phyloP scores from a whole-genome alignment of 345 rosid genomes.

The Aquilaria sinensis region DNA sequence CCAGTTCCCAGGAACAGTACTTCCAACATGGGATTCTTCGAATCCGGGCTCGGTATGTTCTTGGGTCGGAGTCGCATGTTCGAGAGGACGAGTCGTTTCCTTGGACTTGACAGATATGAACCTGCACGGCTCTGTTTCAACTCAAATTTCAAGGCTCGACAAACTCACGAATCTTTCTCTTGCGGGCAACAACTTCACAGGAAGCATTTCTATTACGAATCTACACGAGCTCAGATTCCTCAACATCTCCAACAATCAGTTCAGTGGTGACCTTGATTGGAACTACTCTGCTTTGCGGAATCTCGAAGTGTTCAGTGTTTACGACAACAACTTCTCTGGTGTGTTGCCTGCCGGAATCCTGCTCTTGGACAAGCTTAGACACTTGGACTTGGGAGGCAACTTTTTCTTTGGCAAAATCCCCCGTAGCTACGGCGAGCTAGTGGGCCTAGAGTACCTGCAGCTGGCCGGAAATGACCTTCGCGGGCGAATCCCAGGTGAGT shows the following conservation, averaged over 20 bases:
- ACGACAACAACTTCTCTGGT: conserved; percentile 52
- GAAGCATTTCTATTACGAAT: conserved; percentile 32
- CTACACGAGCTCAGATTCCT: conserved; percentile 35
- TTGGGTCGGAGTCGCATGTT: conserved; percentile 51
- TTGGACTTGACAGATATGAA: conserved; percentile 52
- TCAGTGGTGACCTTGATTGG: conserved; percentile 44
- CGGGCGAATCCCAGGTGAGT: conserved; percentile 43
- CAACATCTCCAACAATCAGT: conserved; percentile 51
- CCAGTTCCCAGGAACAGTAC: conserved; percentile 35
- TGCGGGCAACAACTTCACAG: conserved; percentile 49
- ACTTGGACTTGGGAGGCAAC: conserved; percentile 65
- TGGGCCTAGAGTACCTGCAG: conserved; percentile 39
- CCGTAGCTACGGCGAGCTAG: conserved; percentile 29
- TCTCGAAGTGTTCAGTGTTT: conserved; percentile 42
- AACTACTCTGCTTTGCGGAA: conserved; percentile 30
- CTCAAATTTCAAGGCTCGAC: conserved; percentile 36
- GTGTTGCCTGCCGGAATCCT: conserved; percentile 37
- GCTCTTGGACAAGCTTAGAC: conserved; percentile 28
- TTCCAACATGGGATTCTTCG: conserved; percentile 44
- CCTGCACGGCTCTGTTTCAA: conserved; percentile 42
- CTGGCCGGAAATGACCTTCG: conserved; percentile 52
- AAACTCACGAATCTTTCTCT: conserved; percentile 45
- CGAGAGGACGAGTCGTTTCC: conserved; percentile 35
- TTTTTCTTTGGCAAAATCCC: conserved; percentile 53
- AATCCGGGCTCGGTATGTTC: conserved; percentile 52